A percentile compares a stretch with the other conserved stretches of the same genome.
These are phyloP conservation scores for Phytophthora tentaculata DNA, from an alignment of 352 stramenopile species.

Conservation along the genomic window DNA sequence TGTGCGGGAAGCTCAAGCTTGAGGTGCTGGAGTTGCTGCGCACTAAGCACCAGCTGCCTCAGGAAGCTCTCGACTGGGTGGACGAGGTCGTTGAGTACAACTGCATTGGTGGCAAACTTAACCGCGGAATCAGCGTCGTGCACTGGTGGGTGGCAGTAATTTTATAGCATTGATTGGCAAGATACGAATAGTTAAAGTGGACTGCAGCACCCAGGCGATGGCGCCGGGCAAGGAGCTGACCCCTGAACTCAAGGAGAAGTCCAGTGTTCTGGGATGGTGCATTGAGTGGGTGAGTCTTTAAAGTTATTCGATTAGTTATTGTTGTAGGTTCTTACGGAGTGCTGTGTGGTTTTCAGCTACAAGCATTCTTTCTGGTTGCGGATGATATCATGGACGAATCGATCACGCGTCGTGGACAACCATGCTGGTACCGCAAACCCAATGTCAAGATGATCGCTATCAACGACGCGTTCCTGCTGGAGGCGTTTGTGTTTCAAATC, in stretches of 20 bases:
- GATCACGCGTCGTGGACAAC: slow-evolving; percentile 94
- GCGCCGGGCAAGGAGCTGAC: slow-evolving; percentile 52
- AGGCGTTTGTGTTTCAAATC: slow-evolving; percentile 92
- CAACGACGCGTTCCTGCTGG: slow-evolving; percentile 97
- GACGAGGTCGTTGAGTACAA: slow-evolving; percentile 95
- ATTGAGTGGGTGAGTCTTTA: slow-evolving; percentile 93
- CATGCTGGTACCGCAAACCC: slow-evolving; percentile 97
- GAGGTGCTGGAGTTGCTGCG: slow-evolving; percentile 76
- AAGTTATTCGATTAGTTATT: not conserved
- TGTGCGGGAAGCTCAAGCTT: slow-evolving; percentile 77
- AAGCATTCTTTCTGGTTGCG: slow-evolving; percentile 99
- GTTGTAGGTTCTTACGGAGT: not conserved
- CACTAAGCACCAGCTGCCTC: slow-evolving; percentile 71
- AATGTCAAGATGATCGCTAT: slow-evolving; percentile 95
- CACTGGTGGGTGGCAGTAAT: slow-evolving; percentile 59
- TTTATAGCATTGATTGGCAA: not conserved
- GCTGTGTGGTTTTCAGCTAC: slow-evolving; percentile 64
- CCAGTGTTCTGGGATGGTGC: slow-evolving; percentile 97
- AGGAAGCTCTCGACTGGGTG: slow-evolving; percentile 84
- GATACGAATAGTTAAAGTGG: not conserved
- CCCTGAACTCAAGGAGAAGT: slow-evolving; percentile 77
- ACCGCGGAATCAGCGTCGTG: slow-evolving; percentile 96
- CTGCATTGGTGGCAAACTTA: slow-evolving; percentile 98
- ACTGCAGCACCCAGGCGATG: slow-evolving; percentile 67
- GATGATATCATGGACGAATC: slow-evolving; percentile 99